Conservation (phyloP, 2,329 filamentous ascomycete species). For the Periconia sp. region DNA sequence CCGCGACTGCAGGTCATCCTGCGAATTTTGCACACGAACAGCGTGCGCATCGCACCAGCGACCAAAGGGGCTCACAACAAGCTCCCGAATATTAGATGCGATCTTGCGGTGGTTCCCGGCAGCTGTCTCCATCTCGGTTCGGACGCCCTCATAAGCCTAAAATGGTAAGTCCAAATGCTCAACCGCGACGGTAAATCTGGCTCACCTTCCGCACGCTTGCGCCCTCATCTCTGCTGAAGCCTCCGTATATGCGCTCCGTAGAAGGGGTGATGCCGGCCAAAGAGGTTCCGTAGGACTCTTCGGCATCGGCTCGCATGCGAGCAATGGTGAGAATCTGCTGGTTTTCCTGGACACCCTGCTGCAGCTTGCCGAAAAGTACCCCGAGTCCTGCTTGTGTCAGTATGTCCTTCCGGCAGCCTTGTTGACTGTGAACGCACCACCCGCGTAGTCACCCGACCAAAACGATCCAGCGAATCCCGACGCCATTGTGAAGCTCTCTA, state of each 20-base stretch:
- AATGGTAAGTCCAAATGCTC: slow-evolving; percentile 23
- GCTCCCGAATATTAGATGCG: slow-evolving; percentile 91
- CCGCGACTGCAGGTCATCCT: slow-evolving; percentile 88
- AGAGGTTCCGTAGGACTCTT: slow-evolving; percentile 84
- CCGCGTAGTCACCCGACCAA: slow-evolving; percentile 97
- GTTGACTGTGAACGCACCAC: slow-evolving; percentile 63
- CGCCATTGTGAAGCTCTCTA: slow-evolving; percentile 31
- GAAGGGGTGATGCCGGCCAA: slow-evolving; percentile 81
- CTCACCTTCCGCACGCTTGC: slow-evolving; percentile 92
- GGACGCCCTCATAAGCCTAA: slow-evolving; percentile 92
- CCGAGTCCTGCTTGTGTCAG: slow-evolving; percentile 68
- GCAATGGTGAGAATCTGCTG: slow-evolving; percentile 91
- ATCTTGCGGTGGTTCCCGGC: slow-evolving; percentile 93
- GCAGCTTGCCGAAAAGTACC: slow-evolving; percentile 93
- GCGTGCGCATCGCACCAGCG: slow-evolving; percentile 98
- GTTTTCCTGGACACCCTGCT: slow-evolving; percentile 95
- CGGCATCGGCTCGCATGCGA: slow-evolving; percentile 92
- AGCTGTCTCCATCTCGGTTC: slow-evolving; percentile 89
- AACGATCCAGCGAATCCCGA: slow-evolving; percentile 88
- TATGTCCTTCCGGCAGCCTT: slow-evolving; percentile 11
- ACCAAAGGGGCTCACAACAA: slow-evolving; percentile 92
- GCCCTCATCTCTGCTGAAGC: slow-evolving; percentile 90
- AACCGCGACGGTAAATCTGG: neutral
- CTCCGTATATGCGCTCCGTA: slow-evolving; percentile 80
- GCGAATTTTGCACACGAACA: slow-evolving; percentile 85